Evolutionary conservation across 352 stramenopile genomes (phyloP).

Genomic region (Phytopythium vexans): DNA sequence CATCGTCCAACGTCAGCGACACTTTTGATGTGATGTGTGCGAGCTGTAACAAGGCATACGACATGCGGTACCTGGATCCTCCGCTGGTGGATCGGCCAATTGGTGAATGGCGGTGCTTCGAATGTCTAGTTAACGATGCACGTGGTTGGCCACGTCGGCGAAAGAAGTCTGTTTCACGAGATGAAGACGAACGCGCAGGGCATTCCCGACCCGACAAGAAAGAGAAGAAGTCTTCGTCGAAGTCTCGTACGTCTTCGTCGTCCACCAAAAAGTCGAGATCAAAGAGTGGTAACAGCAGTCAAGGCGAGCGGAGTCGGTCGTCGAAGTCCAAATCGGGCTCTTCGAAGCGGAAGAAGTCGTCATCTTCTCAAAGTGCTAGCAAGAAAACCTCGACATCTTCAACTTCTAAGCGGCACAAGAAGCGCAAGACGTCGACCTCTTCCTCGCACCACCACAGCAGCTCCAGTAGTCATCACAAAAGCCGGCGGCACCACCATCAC

Average conservation of each 20-base stretch:
- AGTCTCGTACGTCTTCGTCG: conserved; percentile 34
- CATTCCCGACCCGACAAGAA: conserved; percentile 14
- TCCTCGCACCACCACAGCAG: conserved; percentile 53
- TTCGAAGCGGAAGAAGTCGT: conserved; percentile 36
- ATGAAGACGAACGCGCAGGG: conserved; percentile 11
- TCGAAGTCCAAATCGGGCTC: conserved; percentile 37
- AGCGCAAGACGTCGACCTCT: conserved; percentile 64
- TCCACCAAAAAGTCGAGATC: conserved; percentile 35
- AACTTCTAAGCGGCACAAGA: conserved; percentile 64
- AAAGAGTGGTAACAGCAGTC: conserved; percentile 26
- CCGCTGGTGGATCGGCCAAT: conserved; percentile 66
- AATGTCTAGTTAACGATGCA: conserved; percentile 86
- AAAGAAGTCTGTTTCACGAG: conserved; percentile 21
- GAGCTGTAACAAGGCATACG: conserved; percentile 75
- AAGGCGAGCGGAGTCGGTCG: conserved; percentile 1
- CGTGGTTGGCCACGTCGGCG: conserved; percentile 71
- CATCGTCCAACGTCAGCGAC: conserved; percentile 11
- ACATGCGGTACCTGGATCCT: conserved; percentile 83
- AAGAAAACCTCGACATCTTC: conserved; percentile 57
- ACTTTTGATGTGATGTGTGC: conserved; percentile 79
- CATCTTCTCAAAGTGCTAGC: conserved; percentile 22
- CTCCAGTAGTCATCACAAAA: conserved; percentile 49
- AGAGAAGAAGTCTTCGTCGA: conserved; percentile 46
- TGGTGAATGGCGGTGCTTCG: conserved; percentile 85
- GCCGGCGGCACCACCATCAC: conserved; percentile 52